Evolutionary conservation across 305 asterid species (phyloP).

Genomic region (Plantago rigida): DNA sequence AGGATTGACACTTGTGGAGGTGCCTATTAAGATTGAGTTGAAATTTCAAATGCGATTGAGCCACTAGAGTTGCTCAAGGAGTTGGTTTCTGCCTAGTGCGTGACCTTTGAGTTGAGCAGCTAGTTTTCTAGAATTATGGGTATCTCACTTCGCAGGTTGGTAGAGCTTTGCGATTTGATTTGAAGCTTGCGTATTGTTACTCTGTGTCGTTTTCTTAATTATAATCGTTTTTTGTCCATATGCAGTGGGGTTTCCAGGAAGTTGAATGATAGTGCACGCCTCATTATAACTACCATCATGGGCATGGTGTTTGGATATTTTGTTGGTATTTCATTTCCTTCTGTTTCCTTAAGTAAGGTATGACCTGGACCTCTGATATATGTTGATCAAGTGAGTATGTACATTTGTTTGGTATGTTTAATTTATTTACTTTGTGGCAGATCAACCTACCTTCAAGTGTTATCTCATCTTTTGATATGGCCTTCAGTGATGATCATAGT

Average conservation of each 20-base stretch:
- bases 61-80: constrained; percentile 36
- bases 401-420: constrained; percentile 12
- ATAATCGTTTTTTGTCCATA: constrained; percentile 18
- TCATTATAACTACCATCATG: constrained; percentile 53
- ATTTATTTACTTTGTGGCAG: constrained; percentile 37
- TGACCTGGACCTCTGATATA: constrained; percentile 4
- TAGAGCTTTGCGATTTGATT: constrained; percentile 15
- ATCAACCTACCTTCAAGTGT: constrained; percentile 68
- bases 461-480: constrained; percentile 41
- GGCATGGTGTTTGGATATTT: constrained; percentile 81
- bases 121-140: constrained; percentile 48
- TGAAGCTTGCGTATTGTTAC: constrained; percentile 4
- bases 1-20: constrained; percentile 32
- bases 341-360: constrained; percentile 66
- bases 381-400: constrained; percentile 7
- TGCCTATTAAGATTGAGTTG: constrained; percentile 21
- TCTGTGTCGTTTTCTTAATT: constrained; percentile 1
- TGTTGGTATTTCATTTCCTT: constrained; percentile 77
- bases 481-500: constrained; percentile 40
- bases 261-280: constrained; percentile 53
- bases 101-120: constrained; percentile 48
- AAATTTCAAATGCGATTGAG: constrained; percentile 28
- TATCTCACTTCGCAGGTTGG: constrained; percentile 72
- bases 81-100: constrained; percentile 47
- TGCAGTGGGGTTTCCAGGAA: constrained; percentile 59